Conservation (phyloP, 352 stramenopile genomes). For the Phytophthora vignae region DNA sequence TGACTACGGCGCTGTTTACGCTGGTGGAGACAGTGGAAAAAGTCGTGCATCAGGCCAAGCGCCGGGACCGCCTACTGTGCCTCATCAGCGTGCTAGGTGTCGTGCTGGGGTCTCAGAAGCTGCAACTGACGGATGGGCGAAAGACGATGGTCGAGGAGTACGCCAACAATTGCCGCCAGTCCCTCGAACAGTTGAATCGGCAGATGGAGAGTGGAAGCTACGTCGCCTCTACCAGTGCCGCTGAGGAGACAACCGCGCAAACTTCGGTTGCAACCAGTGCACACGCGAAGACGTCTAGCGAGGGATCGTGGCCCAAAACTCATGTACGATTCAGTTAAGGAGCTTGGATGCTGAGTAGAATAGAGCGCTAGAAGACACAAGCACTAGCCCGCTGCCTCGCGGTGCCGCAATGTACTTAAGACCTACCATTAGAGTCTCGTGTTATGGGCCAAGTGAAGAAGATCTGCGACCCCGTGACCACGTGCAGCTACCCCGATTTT, state of each 20-base stretch:
- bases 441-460: slow-evolving; percentile 78
- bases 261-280: slow-evolving; percentile 8
- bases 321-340: slow-evolving; percentile 54
- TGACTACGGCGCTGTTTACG: slow-evolving; percentile 49
- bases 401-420: not conserved
- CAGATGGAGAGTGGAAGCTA: slow-evolving; percentile 10
- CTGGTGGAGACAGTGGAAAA: slow-evolving; percentile 57
- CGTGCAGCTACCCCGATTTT: too few relatives aligned
- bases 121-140: slow-evolving; percentile 37
- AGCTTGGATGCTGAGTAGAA: not conserved
- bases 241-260: not conserved
- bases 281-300: slow-evolving; percentile 1
- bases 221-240: not conserved
- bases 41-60: slow-evolving; percentile 41
- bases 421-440: slow-evolving; percentile 44
- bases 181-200: slow-evolving; percentile 38
- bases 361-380: not conserved
- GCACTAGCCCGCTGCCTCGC: too few relatives aligned
- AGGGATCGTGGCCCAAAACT: slow-evolving; percentile 18
- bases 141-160: slow-evolving; percentile 53
- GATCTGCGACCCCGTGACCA: slow-evolving; percentile 29
- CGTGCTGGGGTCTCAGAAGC: slow-evolving; percentile 34
- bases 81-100: slow-evolving; percentile 55
- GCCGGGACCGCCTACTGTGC: slow-evolving; percentile 57
- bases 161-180: slow-evolving; percentile 56